phyloP scores from a whole-genome alignment of 768 basidiomycete species.

The Clavaria fumosa region DNA sequence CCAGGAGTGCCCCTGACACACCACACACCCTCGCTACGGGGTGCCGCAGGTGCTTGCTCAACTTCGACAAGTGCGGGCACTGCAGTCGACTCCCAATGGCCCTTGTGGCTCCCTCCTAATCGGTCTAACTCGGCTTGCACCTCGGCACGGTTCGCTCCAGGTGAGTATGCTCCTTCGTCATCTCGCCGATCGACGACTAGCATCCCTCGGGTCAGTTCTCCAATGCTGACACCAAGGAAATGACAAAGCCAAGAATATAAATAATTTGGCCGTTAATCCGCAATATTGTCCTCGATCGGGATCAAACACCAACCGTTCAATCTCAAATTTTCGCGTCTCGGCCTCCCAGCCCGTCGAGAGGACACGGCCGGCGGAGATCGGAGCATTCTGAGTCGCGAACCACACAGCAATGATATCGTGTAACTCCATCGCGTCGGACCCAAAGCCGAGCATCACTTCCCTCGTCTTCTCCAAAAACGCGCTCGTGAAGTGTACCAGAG shows the following conservation, averaged over 20 bases:
- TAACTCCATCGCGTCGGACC: constrained; percentile 76
- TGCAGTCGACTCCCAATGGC: constrained; percentile 32
- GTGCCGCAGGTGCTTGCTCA: constrained; percentile 17
- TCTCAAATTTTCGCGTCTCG: constrained; percentile 38
- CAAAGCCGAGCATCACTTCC: constrained; percentile 63
- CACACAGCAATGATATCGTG: constrained; percentile 86
- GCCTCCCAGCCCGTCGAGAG: constrained; percentile 39
- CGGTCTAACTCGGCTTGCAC: constrained; percentile 39
- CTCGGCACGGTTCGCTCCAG: constrained; percentile 48
- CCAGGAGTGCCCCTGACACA: constrained; percentile 56
- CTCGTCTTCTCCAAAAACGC: constrained; percentile 62
- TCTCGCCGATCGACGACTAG: constrained; percentile 67
- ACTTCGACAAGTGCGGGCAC: constrained; percentile 41
- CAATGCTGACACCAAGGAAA: too few relatives aligned
- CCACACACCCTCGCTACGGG: constrained; percentile 21
- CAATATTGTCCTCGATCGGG: background rate
- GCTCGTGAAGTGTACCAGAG: constrained; percentile 63
- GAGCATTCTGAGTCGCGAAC: constrained; percentile 67
- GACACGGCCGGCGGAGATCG: too few relatives aligned
- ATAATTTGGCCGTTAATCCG: constrained; percentile 2
- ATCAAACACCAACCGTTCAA: constrained; percentile 39
- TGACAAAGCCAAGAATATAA: background rate
- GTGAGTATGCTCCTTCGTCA: constrained; percentile 47
- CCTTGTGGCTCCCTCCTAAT: constrained; percentile 12
- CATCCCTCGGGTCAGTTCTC: constrained; percentile 79